These are phyloP conservation scores for Angomonas ambiguus DNA, from an alignment of 208 protist species.

Conservation along the genomic window DNA sequence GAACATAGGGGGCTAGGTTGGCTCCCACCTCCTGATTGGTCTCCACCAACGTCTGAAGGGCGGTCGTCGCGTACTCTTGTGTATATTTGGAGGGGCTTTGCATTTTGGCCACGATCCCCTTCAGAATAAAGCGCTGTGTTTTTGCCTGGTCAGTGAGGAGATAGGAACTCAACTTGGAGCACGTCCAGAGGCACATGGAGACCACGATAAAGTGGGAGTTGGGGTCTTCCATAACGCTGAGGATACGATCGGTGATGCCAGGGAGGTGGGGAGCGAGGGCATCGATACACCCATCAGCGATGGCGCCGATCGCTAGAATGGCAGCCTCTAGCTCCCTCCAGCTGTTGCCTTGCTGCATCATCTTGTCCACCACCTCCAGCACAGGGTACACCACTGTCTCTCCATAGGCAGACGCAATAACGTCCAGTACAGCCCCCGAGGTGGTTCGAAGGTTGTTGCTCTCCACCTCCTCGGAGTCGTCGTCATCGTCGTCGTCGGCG, in stretches of 20 bases:
- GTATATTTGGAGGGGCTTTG: conserved; percentile 79
- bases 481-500: conserved; percentile 58
- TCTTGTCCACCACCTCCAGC: conserved; percentile 69
- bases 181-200: conserved; percentile 88
- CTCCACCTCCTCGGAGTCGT: conserved; percentile 86
- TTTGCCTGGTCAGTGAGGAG: conserved; percentile 28
- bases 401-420: conserved; percentile 78
- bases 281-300: conserved; percentile 88
- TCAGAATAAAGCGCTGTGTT: conserved; percentile 37
- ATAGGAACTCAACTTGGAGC: conserved; percentile 65
- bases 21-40: conserved; percentile 36
- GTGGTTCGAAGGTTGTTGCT: conserved; percentile 92
- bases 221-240: conserved; percentile 59
- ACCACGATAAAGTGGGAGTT: conserved; percentile 86
- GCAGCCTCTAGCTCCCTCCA: conserved; percentile 88
- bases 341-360: conserved; percentile 48
- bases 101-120: conserved; percentile 63
- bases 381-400: conserved; percentile 72
- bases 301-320: conserved; percentile 90
- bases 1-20: conserved; percentile 11
- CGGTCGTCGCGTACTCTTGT: conserved; percentile 63
- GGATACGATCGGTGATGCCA: conserved; percentile 61
- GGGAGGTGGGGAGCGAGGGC: conserved; percentile 74
- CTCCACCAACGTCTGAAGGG: conserved; percentile 56
- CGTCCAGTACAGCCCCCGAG: conserved; percentile 81